Evolutionary conservation across 306 rosid genomes (phyloP), one percentile per base, ranked within the genome.

Genomic region (Dalbergia cultrata): DNA sequence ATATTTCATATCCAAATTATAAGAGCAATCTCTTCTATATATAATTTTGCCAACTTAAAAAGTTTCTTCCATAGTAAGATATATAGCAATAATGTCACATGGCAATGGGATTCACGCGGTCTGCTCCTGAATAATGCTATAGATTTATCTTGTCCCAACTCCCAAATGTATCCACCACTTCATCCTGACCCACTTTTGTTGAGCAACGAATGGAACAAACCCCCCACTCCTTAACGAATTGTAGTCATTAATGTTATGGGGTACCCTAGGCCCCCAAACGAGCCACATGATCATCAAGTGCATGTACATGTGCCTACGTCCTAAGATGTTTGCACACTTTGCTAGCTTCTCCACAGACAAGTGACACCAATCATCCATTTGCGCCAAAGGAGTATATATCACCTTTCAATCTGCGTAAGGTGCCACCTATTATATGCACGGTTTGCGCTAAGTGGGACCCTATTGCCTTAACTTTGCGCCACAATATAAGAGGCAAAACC

Each of bases 391-490:
- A 26, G 31, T 26, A 26, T 56, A 22, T 75, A 33, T 61, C 18
- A 26, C 33, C 81, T 64, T 54, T 80, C 54, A 35, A 49, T 58
- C 13, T 63, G 56, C 72, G 18, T 22, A 21, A 34, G 71, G 71
- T 21, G 74, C 79, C 67, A 59, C 77, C 88, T 69, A 70, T 64
- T 5, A 56, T 63, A 53, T 31, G 22, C 80, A 34, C 56, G 18
- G 5, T 75, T 68, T 45, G 45, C 50, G 19, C 18, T 22, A 7
- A 11, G 33, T 84, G 87, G 97, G 90, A 1, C 88, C 91, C 61
- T 21, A 9, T 21, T 85, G 89, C 90, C 89, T 73, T 76, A 71
- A 85, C 91, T 84, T 87, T 84, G 84, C 79, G 87, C 87, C 89
- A 88, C 92, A 88, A n/a, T 12, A 12, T 81, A 66, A 76, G 84